A percentile compares a stretch with the other conserved stretches of the same genome.
phyloP scores from a whole-genome alignment of 2,329 filamentous ascomycete genomes.

The Cladophialophora exuberans region DNA sequence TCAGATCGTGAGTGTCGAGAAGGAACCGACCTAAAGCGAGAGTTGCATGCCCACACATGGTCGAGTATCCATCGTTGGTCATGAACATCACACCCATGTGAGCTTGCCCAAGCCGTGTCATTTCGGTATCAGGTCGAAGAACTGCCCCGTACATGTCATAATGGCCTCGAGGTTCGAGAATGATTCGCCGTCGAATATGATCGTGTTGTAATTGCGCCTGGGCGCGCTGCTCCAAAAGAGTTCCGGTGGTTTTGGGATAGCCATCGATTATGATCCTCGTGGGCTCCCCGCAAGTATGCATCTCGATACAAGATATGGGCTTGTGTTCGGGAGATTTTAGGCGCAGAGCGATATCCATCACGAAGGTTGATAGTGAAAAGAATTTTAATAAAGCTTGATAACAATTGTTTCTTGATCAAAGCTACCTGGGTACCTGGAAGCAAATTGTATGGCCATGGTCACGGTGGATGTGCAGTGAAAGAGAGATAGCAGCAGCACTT shows the following conservation, averaged over 20 bases:
- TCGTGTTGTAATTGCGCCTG: slow-evolving; percentile 45
- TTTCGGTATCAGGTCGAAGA: slow-evolving; percentile 47
- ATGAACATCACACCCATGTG: slow-evolving; percentile 54
- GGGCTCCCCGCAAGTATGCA: slow-evolving; percentile 56
- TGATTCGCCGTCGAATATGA: slow-evolving; percentile 46
- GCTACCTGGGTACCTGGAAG: no score
- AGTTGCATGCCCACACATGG: slow-evolving; percentile 58
- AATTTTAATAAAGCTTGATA: neutral
- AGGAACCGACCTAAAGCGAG: slow-evolving; percentile 53
- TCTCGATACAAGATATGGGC: slow-evolving; percentile 38
- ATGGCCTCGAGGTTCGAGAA: slow-evolving; percentile 55
- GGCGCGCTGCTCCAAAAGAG: slow-evolving; percentile 46
- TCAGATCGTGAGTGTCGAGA: slow-evolving; percentile 45
- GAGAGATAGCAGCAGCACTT: neutral
- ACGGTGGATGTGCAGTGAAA: neutral
- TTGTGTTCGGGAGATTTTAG: neutral
- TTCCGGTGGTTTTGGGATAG: slow-evolving; percentile 44
- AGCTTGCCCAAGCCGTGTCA: slow-evolving; percentile 44
- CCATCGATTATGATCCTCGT: slow-evolving; percentile 51
- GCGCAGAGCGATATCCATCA: slow-evolving; percentile 12
- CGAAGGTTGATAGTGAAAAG: neutral
- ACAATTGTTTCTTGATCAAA: no score
- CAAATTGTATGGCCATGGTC: no score
- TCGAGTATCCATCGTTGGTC: slow-evolving; percentile 54
- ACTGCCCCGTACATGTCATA: slow-evolving; percentile 58